phyloP scores from a whole-genome alignment of 2,329 filamentous ascomycete genomes.

The Cladophialophora yegresii region DNA sequence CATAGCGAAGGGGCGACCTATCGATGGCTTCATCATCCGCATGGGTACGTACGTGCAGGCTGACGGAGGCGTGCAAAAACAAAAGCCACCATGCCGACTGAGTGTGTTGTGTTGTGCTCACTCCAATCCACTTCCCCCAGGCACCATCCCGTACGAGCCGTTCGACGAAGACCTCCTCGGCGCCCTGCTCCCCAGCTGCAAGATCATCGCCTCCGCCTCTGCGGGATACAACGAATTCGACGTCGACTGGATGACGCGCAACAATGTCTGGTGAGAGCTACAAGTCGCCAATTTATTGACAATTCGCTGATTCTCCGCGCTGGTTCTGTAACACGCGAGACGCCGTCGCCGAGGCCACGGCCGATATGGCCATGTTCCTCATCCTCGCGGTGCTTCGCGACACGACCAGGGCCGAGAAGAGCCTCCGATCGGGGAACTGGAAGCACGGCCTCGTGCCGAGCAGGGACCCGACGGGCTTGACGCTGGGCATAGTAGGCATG shows the following conservation, averaged over 20 bases:
- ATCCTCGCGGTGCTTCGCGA: constrained; percentile 53
- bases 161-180: constrained; percentile 52
- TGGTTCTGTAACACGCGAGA: constrained; percentile 58
- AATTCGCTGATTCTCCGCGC: background rate
- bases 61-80: background rate
- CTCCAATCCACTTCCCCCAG: background rate
- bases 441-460: constrained; percentile 42
- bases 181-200: constrained; percentile 47
- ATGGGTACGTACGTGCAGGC: constrained; percentile 48
- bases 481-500: constrained; percentile 54
- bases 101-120: background rate
- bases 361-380: constrained; percentile 55
- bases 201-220: constrained; percentile 52
- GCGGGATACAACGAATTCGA: constrained; percentile 61
- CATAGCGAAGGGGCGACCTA: constrained; percentile 39
- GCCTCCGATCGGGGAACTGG: constrained; percentile 45
- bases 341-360: constrained; percentile 57
- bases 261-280: constrained; percentile 46
- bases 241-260: constrained; percentile 64
- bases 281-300: too few species aligned
- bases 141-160: constrained; percentile 49
- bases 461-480: constrained; percentile 49
- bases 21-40: constrained; percentile 54
- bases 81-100: too few species aligned
- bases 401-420: constrained; percentile 46